Evolutionary conservation across 2,329 filamentous ascomycete species (phyloP).

Genomic region (Pseudogymnoascus sp.): DNA sequence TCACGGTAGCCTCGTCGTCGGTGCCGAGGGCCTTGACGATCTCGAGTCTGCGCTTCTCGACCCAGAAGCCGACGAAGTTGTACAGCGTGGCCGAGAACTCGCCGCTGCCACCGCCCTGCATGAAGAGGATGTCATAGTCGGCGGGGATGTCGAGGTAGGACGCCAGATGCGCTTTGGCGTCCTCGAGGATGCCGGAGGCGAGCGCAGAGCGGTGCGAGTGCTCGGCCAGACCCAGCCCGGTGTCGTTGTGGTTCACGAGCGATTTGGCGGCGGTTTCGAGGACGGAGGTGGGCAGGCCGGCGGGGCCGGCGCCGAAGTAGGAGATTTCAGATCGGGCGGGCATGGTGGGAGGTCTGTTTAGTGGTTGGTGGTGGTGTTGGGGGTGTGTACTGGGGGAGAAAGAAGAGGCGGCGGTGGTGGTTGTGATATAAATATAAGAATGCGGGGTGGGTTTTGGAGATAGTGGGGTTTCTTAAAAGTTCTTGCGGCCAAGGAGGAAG

Average conservation of each 20-base stretch:
- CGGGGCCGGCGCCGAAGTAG: constrained; percentile 87
- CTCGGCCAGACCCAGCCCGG: constrained; percentile 79
- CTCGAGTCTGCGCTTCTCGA: constrained; percentile 55
- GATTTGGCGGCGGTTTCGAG: constrained; percentile 68
- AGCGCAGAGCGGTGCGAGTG: constrained; percentile 79
- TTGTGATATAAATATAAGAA: not conserved
- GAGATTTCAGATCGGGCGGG: constrained; percentile 64
- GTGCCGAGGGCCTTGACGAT: constrained; percentile 47
- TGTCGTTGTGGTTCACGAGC: constrained; percentile 72
- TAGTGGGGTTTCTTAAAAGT: not conserved
- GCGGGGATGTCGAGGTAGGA: constrained; percentile 72
- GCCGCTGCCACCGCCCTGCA: constrained; percentile 79
- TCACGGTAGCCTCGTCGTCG: constrained; percentile 40
- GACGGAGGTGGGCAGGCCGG: constrained; percentile 73
- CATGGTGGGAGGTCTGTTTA: constrained; percentile 38
- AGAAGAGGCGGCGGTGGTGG: not conserved
- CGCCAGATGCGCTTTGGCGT: constrained; percentile 66
- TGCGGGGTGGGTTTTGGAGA: not conserved
- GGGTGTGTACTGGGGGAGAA: not conserved
- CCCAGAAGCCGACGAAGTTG: constrained; percentile 78
- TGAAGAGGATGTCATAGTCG: constrained; percentile 81
- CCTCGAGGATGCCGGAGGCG: constrained; percentile 69
- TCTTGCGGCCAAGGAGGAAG: not conserved
- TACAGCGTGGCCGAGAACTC: constrained; percentile 78
- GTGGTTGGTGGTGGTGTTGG: not conserved